Evolutionary conservation across 257 asterid genomes (phyloP).

Genomic region (Przewalskia tangutica): DNA sequence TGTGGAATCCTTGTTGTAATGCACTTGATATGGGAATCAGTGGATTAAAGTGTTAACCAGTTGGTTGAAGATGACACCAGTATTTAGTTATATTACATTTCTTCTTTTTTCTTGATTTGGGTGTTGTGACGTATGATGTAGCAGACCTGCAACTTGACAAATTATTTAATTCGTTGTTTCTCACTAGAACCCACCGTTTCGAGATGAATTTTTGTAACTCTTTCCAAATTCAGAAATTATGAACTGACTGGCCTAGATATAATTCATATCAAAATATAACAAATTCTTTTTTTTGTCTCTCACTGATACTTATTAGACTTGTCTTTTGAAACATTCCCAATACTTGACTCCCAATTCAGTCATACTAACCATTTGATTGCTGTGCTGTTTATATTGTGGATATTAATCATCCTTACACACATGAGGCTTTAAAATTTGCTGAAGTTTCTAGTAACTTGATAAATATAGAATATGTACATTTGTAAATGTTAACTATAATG

Average conservation of each 20-base stretch:
- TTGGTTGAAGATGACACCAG: not conserved
- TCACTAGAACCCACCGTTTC: not conserved
- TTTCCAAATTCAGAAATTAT: constrained; percentile 2
- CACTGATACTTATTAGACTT: constrained; percentile 18
- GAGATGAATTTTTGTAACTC: not conserved
- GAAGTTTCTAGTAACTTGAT: not conserved
- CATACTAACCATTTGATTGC: not conserved
- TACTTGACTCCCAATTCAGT: not conserved
- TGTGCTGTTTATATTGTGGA: no score
- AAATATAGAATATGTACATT: not conserved
- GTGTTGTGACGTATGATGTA: not conserved
- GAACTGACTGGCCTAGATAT: not conserved
- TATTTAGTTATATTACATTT: not conserved
- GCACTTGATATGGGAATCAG: not conserved
- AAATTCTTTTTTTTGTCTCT: not conserved
- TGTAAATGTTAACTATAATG: not conserved
- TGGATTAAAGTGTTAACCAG: not conserved
- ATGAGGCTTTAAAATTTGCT: not conserved
- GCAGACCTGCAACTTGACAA: constrained; percentile 22
- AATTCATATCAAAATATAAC: constrained; percentile 27
- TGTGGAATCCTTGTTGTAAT: not conserved
- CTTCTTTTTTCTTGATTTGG: not conserved
- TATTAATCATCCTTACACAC: not conserved
- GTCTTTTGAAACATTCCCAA: not conserved
- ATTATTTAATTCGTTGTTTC: not conserved